These are phyloP conservation scores for Pythium grandisporangium DNA, from an alignment of 352 stramenopile genomes.

Conservation along the genomic window DNA sequence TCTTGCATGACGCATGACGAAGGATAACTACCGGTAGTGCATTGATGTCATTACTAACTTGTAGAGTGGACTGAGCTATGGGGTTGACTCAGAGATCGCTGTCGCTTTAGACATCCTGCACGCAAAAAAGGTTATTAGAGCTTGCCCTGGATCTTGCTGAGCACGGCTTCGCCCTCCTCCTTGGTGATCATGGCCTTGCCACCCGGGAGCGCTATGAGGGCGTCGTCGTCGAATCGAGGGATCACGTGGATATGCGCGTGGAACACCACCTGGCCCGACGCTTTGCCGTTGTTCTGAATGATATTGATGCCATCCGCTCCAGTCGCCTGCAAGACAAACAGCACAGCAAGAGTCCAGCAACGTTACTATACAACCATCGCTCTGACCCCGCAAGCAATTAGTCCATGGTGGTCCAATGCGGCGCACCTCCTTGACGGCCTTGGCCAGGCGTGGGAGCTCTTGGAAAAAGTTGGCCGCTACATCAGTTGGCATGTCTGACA, in stretches of 20 bases:
- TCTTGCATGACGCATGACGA: too few species aligned
- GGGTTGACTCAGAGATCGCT: too few species aligned
- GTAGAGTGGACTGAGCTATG: too few species aligned
- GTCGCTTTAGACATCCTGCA: too few species aligned
- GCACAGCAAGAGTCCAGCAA: background rate
- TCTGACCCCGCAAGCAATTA: too few species aligned
- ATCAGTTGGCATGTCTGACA: slow-evolving; percentile 54
- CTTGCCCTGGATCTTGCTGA: slow-evolving; percentile 71
- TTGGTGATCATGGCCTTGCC: slow-evolving; percentile 51
- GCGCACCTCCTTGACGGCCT: slow-evolving; percentile 50
- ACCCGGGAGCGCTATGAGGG: slow-evolving; percentile 40
- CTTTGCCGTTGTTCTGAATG: slow-evolving; percentile 72
- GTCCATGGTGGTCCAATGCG: background rate
- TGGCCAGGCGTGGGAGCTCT: slow-evolving; percentile 64
- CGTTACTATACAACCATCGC: background rate
- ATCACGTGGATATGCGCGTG: slow-evolving; percentile 80
- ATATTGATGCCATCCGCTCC: slow-evolving; percentile 66
- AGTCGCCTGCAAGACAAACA: slow-evolving; percentile 21
- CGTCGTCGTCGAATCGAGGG: slow-evolving; percentile 55
- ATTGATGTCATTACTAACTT: too few species aligned
- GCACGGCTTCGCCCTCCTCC: slow-evolving; percentile 43
- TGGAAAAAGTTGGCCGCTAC: slow-evolving; percentile 62
- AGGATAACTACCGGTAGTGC: too few species aligned
- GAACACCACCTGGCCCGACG: slow-evolving; percentile 65
- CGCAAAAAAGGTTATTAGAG: slow-evolving; percentile 18